Evolutionary conservation across 1,284 basidiomycete genomes (phyloP).

Genomic region (Albatrellus sp.): DNA sequence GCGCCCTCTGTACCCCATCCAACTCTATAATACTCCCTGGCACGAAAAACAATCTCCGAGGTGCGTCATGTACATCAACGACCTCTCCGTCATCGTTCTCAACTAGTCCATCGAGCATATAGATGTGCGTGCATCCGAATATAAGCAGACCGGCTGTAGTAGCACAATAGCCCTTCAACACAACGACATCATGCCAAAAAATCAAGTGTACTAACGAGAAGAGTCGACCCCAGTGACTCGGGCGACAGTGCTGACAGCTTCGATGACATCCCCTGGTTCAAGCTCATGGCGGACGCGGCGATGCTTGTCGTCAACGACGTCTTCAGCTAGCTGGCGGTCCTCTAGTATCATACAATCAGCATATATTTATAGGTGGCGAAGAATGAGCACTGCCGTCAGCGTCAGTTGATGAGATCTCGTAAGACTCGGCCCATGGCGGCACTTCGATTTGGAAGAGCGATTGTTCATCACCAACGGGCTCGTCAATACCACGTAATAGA

Average conservation of each 20-base stretch:
- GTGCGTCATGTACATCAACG: constrained; percentile 80
- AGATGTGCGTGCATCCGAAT: constrained; percentile 74
- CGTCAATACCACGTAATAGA: constrained; percentile 42
- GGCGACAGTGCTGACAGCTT: constrained; percentile 80
- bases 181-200: background rate
- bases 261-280: constrained; percentile 83
- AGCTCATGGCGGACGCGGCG: constrained; percentile 74
- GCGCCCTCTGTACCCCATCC: constrained; percentile 63
- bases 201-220: constrained; percentile 49
- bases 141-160: constrained; percentile 73
- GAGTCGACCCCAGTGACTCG: constrained; percentile 82
- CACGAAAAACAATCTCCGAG: constrained; percentile 72
- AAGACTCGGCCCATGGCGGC: constrained; percentile 71
- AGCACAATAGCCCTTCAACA: background rate
- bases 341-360: constrained; percentile 7
- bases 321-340: constrained; percentile 52
- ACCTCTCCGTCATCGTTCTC: constrained; percentile 82
- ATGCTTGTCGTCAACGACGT: constrained; percentile 68
- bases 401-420: constrained; percentile 58
- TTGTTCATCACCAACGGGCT: constrained; percentile 45
- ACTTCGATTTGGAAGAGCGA: constrained; percentile 52
- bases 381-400: constrained; percentile 34
- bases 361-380: background rate
- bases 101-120: constrained; percentile 89
- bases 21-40: constrained; percentile 77